These are phyloP conservation scores for Barbarea vulgaris DNA, from an alignment of 345 rosid species.

Conservation along the genomic window DNA sequence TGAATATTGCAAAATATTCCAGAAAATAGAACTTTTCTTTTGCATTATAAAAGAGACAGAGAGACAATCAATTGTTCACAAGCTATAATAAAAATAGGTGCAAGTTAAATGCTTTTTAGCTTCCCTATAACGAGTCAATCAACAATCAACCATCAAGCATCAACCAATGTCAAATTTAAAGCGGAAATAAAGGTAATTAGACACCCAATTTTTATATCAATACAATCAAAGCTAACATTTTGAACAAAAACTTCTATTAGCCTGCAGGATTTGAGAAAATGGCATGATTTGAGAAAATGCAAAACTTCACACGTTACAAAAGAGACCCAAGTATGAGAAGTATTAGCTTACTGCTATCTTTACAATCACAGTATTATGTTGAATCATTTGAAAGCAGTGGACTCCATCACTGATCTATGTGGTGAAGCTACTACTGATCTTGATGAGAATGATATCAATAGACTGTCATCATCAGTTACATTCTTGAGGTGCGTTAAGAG, in stretches of 20 bases:
- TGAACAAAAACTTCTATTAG: background rate
- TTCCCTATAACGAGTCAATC: constrained; percentile 11
- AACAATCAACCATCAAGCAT: too few species aligned
- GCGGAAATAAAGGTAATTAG: too few species aligned
- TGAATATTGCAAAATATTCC: background rate
- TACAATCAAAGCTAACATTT: constrained; percentile 22
- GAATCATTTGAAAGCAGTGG: constrained; percentile 68
- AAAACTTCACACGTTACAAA: background rate
- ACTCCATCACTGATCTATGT: constrained; percentile 55
- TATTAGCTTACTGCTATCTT: background rate
- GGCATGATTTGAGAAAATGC: background rate
- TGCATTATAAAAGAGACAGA: background rate
- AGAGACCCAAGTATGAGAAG: background rate
- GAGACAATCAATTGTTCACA: constrained; percentile 12
- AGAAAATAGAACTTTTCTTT: background rate
- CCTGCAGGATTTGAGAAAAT: too few species aligned
- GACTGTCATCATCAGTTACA: constrained; percentile 57
- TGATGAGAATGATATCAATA: constrained; percentile 42
- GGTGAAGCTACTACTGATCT: constrained; percentile 46
- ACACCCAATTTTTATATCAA: background rate
- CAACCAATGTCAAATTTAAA: too few species aligned
- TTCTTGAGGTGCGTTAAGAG: constrained; percentile 60
- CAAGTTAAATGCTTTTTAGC: constrained; percentile 17
- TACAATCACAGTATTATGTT: constrained; percentile 6
- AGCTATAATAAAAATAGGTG: background rate